Conservation (phyloP, 768 basidiomycete species). For the Hericium erinaceus region DNA sequence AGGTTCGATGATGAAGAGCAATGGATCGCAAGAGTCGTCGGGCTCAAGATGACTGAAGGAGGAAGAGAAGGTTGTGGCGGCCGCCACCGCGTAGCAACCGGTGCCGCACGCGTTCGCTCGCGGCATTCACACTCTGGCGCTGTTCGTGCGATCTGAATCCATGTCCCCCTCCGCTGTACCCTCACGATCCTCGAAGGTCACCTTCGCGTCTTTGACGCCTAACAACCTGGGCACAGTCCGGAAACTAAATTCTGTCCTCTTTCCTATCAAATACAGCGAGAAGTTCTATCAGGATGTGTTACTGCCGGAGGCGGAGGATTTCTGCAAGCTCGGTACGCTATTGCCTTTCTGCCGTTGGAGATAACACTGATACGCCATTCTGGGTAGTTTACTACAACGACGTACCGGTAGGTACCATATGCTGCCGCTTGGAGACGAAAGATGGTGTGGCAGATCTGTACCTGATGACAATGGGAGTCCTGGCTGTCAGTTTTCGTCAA, state of each 20-base stretch:
- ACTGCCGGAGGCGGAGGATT: conserved; percentile 69
- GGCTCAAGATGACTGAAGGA: background rate
- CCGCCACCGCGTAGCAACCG: background rate
- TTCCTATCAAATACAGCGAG: conserved; percentile 84
- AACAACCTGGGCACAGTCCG: conserved; percentile 75
- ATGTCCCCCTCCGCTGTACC: conserved; percentile 22
- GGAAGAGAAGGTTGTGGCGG: background rate
- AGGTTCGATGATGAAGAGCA: too few relatives aligned
- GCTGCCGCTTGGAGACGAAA: conserved; percentile 72
- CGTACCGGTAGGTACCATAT: conserved; percentile 82
- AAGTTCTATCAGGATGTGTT: conserved; percentile 81
- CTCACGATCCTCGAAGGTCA: conserved; percentile 35
- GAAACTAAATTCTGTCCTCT: conserved; percentile 67
- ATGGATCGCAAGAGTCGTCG: too few relatives aligned
- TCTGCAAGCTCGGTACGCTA: conserved; percentile 70
- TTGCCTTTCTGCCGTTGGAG: background rate
- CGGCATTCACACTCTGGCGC: too few relatives aligned
- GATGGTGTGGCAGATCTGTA: conserved; percentile 53
- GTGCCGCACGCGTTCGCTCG: too few relatives aligned
- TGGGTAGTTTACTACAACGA: conserved; percentile 84
- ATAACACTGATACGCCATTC: background rate
- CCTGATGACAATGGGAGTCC: conserved; percentile 87
- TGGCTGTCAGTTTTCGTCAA: conserved; percentile 50
- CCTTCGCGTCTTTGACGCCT: conserved; percentile 63
- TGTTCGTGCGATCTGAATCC: background rate